Percentiles rank a stretch among this genome's conserved stretches.
phyloP scores from a whole-genome alignment of 352 stramenopile genomes.

The Phytophthora hybrid region DNA sequence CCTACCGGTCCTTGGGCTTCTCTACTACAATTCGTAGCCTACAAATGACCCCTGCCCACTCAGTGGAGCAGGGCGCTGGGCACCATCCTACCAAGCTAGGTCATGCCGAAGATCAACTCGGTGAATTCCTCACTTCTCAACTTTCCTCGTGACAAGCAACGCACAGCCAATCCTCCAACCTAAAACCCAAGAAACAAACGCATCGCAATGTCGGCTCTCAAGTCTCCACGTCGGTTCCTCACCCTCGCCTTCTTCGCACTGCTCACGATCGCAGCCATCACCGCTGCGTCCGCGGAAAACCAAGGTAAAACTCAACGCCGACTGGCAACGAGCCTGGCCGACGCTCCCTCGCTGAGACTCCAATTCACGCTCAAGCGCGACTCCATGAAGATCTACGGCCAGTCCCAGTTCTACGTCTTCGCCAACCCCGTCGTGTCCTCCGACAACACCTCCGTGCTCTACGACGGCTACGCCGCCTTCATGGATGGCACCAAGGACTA shows the following conservation, averaged over 20 bases:
- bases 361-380: conserved; percentile 35
- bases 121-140: conserved; percentile 5
- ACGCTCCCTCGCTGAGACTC: conserved; percentile 30
- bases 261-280: neutral
- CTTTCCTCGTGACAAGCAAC: neutral
- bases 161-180: neutral
- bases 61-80: too few species aligned
- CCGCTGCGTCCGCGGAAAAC: neutral
- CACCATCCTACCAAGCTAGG: too few species aligned
- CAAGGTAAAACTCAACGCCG: neutral
- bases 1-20: neutral
- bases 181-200: neutral
- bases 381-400: conserved; percentile 35
- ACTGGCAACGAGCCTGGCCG: conserved; percentile 18
- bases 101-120: too few species aligned
- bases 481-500: too few species aligned
- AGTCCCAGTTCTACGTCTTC: conserved; percentile 37
- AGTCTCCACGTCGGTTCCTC: too few species aligned
- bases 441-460: too few species aligned
- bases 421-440: conserved; percentile 34
- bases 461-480: too few species aligned
- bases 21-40: too few species aligned
- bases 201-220: conserved; percentile 1
- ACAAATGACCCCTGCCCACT: neutral
- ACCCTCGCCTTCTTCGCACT: conserved; percentile 4